These are phyloP conservation scores for Nitzschia putrida DNA, from an alignment of 108 stramenopile genomes.

Conservation along the genomic window DNA sequence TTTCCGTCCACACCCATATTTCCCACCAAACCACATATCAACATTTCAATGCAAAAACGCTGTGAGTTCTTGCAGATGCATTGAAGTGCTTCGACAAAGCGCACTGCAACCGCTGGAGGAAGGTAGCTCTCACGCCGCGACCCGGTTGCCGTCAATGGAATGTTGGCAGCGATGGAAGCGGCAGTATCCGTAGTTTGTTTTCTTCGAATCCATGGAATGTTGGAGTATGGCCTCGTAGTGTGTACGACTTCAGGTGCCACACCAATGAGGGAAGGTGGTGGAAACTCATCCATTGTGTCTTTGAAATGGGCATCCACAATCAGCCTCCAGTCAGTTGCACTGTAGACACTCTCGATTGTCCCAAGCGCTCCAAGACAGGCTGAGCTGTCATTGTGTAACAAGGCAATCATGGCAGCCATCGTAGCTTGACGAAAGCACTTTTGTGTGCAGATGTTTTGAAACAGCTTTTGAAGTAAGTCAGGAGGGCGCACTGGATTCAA, in stretches of 20 bases:
- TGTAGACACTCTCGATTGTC: conserved; percentile 25
- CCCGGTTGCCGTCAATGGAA: conserved; percentile 67
- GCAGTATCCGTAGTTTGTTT: conserved; percentile 55
- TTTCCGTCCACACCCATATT: background rate
- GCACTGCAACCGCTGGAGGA: conserved; percentile 75
- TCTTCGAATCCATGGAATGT: conserved; percentile 36
- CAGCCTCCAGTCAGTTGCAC: conserved; percentile 30
- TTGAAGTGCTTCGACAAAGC: conserved; percentile 64
- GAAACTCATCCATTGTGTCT: conserved; percentile 52
- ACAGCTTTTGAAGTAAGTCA: conserved; percentile 70
- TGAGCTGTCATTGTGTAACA: conserved; percentile 62
- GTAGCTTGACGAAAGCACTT: conserved; percentile 41
- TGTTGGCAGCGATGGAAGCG: conserved; percentile 68
- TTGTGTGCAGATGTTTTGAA: conserved; percentile 69
- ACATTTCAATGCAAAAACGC: conserved; percentile 58
- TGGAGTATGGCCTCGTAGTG: conserved; percentile 32
- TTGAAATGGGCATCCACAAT: conserved; percentile 27
- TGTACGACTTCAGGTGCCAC: conserved; percentile 62
- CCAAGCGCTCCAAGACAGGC: conserved; percentile 43
- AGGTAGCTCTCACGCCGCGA: conserved; percentile 43
- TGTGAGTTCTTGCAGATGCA: conserved; percentile 67
- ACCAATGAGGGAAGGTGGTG: conserved; percentile 70
- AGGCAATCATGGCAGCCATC: conserved; percentile 44
- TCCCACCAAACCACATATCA: conserved; percentile 25
- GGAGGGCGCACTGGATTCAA: conserved; percentile 80